Conservation (phyloP, 1,284 basidiomycete genomes). For the Spongispora temasekensis region DNA sequence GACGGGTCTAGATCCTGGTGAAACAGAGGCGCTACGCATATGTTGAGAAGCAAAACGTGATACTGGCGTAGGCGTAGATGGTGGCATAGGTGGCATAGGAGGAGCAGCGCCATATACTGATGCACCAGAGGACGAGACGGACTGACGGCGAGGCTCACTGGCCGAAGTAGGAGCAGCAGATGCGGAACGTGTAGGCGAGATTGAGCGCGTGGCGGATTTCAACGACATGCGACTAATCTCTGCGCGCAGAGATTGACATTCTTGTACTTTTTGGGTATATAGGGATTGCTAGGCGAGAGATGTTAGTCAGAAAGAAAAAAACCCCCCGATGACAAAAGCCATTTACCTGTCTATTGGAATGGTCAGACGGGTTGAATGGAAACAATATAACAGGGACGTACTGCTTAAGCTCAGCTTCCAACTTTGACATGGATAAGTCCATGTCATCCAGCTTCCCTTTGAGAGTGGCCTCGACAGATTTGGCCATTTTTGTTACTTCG, state of each 20-base stretch:
- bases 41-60: conserved; percentile 52
- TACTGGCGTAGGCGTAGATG: conserved; percentile 39
- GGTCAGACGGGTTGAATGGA: conserved; percentile 24
- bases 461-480: conserved; percentile 57
- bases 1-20: conserved; percentile 46
- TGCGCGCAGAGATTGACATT: conserved; percentile 63
- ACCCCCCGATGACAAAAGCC: background rate
- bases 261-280: conserved; percentile 67
- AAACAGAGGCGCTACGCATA: conserved; percentile 46
- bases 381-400: conserved; percentile 41
- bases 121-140: conserved; percentile 39
- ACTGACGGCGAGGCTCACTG: conserved; percentile 32
- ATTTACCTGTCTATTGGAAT: conserved; percentile 34
- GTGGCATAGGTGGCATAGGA: conserved; percentile 32
- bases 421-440: conserved; percentile 54
- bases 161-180: conserved; percentile 26
- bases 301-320: conserved; percentile 11
- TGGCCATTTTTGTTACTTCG: conserved; percentile 66
- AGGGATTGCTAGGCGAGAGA: conserved; percentile 48
- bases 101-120: conserved; percentile 35
- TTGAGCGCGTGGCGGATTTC: conserved; percentile 44
- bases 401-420: conserved; percentile 71
- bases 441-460: conserved; percentile 65
- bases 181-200: conserved; percentile 29
- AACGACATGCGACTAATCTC: conserved; percentile 57